Base-by-base conservation (phyloP, 1,284 basidiomycete genomes). In the Pyrrhoderma lamaoense region DNA sequence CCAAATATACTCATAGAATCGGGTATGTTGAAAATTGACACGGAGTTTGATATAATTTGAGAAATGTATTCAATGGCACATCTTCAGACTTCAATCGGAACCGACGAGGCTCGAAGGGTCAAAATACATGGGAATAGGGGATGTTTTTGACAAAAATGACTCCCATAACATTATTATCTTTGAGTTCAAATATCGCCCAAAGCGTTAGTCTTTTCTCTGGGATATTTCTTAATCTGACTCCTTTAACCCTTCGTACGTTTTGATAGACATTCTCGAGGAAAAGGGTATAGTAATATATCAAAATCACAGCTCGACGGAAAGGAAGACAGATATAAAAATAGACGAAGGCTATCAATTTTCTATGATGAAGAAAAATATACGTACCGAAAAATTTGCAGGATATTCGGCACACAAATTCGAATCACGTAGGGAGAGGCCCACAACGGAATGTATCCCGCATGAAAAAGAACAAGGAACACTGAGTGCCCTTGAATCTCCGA, bases 161-260 rank as follows among this genome's bases (percentile, higher is more conserved):
- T 21, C 5, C 19, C n/a, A 8, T 5, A 40, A 21, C 14, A 40
- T 8, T n/a, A 40, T 40, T 40, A 14, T 16, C n/a, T 40, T 40
- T n/a, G n/a, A 21, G n/a, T 40, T 40, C 38, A 40, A 40, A n/a
- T 40, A 40, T 14, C 38, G 38, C n/a, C 38, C 38, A 21, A 40
- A 40, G n/a, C 4, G 38, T 40, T 5, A 5, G 27, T n/a, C n/a
- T n/a, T n/a, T n/a, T n/a, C n/a, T n/a, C n/a, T n/a, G n/a, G n/a
- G n/a, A n/a, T n/a, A n/a, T n/a, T n/a, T n/a, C n/a, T n/a, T n/a
- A n/a, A n/a, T n/a, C n/a, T n/a, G n/a, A n/a, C n/a, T 16, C 19
- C 14, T 16, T n/a, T 40, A 8, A 21, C 38, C n/a, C 38, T 7
- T 5, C 38, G n/a, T n/a, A n/a, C n/a, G n/a, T 21, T 40, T 5